Evolutionary conservation across 805 yeast species (phyloP).

Genomic region (Saccharomycopsis lassenensis): DNA sequence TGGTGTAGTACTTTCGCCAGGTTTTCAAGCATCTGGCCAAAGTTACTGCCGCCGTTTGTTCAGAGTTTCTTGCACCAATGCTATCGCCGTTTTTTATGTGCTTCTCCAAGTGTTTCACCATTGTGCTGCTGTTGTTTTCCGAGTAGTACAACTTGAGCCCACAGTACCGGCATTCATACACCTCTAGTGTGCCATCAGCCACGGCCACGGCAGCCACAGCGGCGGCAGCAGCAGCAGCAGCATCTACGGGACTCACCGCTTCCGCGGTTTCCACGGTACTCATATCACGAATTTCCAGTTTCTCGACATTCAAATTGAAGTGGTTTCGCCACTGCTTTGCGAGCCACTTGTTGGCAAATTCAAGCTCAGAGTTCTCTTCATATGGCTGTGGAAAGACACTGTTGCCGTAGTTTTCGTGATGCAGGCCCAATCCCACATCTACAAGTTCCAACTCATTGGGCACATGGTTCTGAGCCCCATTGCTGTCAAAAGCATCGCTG

Average conservation of each 20-base stretch:
- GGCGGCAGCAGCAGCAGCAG: conserved; percentile 10
- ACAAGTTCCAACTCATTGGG: too few relatives aligned
- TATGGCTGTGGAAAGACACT: too few relatives aligned
- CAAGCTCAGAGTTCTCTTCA: conserved; percentile 3
- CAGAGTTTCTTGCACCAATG: neutral
- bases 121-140: conserved; percentile 16
- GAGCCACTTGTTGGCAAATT: conserved; percentile 9
- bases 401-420: neutral
- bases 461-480: too few relatives aligned
- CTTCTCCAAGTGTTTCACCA: conserved; percentile 17
- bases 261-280: too few relatives aligned
- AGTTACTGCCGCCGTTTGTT: neutral
- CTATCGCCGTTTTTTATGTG: neutral
- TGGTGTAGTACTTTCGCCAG: neutral
- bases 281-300: too few relatives aligned
- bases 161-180: conserved; percentile 15
- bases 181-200: neutral
- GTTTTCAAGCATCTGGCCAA: neutral
- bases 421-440: neutral
- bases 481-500: too few relatives aligned
- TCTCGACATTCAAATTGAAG: too few relatives aligned
- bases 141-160: conserved; percentile 15
- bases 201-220: conserved; percentile 5
- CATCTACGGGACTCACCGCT: neutral
- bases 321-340: conserved; percentile 16